Evolutionary conservation across 441 rosid species (phyloP).

Genomic region (Aquilaria agallochum): DNA sequence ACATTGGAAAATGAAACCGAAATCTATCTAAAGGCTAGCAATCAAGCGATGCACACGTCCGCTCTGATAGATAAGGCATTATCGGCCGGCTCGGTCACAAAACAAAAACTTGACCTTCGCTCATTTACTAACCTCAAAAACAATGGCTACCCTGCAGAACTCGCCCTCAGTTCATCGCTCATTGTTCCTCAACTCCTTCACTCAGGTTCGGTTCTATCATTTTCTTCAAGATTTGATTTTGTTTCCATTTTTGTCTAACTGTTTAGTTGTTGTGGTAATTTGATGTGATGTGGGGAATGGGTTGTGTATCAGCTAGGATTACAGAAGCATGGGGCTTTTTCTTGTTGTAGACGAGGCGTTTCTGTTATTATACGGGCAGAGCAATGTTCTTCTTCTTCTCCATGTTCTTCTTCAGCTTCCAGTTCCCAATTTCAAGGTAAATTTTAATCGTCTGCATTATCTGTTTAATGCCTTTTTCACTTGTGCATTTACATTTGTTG

Average conservation of each 20-base stretch:
- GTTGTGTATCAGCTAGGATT: slow-evolving; percentile 24
- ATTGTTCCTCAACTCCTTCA: slow-evolving; percentile 39
- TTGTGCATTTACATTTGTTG: too few relatives aligned
- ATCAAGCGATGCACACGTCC: too few relatives aligned
- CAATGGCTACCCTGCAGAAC: slow-evolving; percentile 76
- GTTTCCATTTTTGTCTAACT: not conserved
- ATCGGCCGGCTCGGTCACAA: too few relatives aligned
- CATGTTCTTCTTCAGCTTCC: slow-evolving; percentile 19
- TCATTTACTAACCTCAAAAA: not conserved
- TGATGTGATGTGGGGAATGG: not conserved
- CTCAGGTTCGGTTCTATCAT: slow-evolving; percentile 37
- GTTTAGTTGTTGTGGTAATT: not conserved
- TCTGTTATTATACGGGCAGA: slow-evolving; percentile 52
- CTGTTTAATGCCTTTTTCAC: not conserved
- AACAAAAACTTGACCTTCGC: too few relatives aligned
- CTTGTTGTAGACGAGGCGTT: slow-evolving; percentile 35
- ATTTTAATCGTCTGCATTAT: not conserved
- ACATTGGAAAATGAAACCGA: too few relatives aligned
- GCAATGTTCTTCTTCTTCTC: slow-evolving; percentile 24
- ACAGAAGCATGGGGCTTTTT: slow-evolving; percentile 33
- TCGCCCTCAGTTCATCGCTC: slow-evolving; percentile 45
- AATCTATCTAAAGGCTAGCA: too few relatives aligned
- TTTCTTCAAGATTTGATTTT: not conserved
- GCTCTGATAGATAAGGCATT: too few relatives aligned
- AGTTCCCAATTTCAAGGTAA: slow-evolving; percentile 46